Conservation (phyloP, 2,329 filamentous ascomycete species). For the Davidsoniella eucalypti region DNA sequence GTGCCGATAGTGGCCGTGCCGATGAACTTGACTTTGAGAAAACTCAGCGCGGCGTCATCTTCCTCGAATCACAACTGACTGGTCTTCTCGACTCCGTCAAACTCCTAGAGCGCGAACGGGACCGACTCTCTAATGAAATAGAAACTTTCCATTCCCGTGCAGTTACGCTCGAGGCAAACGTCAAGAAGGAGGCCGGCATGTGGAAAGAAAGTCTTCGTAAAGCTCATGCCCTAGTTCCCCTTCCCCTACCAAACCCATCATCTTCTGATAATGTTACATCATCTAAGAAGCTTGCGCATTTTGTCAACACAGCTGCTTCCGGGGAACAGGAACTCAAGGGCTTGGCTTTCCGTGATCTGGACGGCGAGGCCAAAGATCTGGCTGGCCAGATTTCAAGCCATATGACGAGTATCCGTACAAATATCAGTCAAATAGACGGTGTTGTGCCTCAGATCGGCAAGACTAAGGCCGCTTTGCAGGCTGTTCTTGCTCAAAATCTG, state of each 20-base stretch:
- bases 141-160: constrained; percentile 37
- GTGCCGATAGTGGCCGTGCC: constrained; percentile 28
- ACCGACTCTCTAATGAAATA: constrained; percentile 37
- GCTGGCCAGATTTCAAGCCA: constrained; percentile 32
- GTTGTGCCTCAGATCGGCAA: constrained; percentile 31
- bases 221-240: constrained; percentile 17
- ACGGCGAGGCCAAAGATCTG: constrained; percentile 7
- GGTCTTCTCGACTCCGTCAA: constrained; percentile 46
- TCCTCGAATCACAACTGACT: constrained; percentile 41
- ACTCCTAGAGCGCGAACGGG: constrained; percentile 41
- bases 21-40: constrained; percentile 50
- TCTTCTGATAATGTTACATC: not conserved
- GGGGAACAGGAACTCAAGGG: not conserved
- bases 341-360: constrained; percentile 16
- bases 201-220: constrained; percentile 33
- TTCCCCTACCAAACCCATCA: not conserved
- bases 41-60: constrained; percentile 40
- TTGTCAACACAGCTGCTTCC: not conserved
- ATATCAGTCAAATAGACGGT: constrained; percentile 36
- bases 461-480: constrained; percentile 33
- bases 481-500: constrained; percentile 30
- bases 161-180: constrained; percentile 36
- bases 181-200: constrained; percentile 34
- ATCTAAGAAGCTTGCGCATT: not conserved
- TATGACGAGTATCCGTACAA: constrained; percentile 38